Percentiles rank a stretch among this genome's conserved stretches.
Conservation (phyloP, 331 rosid genomes). For the Cydonia oblonga region DNA sequence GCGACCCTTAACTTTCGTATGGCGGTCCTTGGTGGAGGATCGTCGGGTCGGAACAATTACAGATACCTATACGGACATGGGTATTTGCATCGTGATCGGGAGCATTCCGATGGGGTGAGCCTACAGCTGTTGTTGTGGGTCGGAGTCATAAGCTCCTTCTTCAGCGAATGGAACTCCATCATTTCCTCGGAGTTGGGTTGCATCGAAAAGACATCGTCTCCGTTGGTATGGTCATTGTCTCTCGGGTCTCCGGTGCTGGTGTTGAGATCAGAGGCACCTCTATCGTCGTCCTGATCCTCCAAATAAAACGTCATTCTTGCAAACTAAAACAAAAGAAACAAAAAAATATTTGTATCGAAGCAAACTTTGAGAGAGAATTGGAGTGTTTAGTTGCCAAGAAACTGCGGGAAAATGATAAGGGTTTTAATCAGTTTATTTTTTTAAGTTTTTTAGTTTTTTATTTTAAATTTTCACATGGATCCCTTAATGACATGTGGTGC, state of each 20-base stretch:
- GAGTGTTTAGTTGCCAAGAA: constrained; percentile 2
- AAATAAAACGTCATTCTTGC: constrained; percentile 28
- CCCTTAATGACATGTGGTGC: too few species aligned
- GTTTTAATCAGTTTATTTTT: not conserved
- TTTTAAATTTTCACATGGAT: too few species aligned
- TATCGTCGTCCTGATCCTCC: constrained; percentile 41
- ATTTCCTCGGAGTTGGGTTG: not conserved
- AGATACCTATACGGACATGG: not conserved
- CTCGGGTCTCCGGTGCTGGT: constrained; percentile 32
- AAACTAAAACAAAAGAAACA: not conserved
- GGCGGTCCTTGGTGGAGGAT: constrained; percentile 59
- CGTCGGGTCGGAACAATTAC: constrained; percentile 11
- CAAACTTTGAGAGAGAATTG: not conserved
- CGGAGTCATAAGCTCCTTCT: constrained; percentile 46
- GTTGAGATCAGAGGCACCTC: constrained; percentile 41
- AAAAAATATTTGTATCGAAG: not conserved
- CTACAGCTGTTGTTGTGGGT: constrained; percentile 5
- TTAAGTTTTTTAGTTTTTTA: too few species aligned
- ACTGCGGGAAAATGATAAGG: constrained; percentile 2
- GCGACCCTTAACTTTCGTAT: constrained; percentile 64
- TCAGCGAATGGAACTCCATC: constrained; percentile 19
- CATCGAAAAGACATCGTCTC: constrained; percentile 8
- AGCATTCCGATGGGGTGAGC: constrained; percentile 10
- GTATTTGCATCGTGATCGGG: constrained; percentile 17
- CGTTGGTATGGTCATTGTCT: not conserved